phyloP scores from a whole-genome alignment of 2,329 filamentous ascomycete species.

The Ceratocystiopsis brevicomis region DNA sequence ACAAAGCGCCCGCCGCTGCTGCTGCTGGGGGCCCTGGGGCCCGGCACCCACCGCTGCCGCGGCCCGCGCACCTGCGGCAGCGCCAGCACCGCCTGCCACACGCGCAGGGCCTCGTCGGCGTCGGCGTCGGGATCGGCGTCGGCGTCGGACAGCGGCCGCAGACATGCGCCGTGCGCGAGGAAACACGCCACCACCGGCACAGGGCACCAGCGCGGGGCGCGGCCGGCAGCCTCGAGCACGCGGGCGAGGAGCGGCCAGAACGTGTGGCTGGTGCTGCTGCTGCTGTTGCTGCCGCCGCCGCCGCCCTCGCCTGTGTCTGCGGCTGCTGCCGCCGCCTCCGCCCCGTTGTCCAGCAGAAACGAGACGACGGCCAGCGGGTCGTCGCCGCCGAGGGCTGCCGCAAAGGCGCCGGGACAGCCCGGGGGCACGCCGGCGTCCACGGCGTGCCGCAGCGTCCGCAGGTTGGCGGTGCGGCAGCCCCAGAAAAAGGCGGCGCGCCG shows the following conservation, averaged over 20 bases:
- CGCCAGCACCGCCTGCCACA: constrained; percentile 1
- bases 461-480: constrained; percentile 1
- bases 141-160: not conserved
- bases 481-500: not conserved
- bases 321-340: no score
- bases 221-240: constrained; percentile 1
- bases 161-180: not conserved
- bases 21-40: no score
- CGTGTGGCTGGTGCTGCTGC: not conserved
- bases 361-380: not conserved
- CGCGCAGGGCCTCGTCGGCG: not conserved
- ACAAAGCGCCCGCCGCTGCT: not conserved
- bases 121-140: not conserved
- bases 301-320: not conserved
- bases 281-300: no score
- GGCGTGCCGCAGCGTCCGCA: constrained; percentile 1
- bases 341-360: constrained; percentile 1
- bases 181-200: constrained; percentile 2
- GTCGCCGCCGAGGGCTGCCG: not conserved
- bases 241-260: constrained; percentile 4
- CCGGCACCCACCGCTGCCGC: not conserved
- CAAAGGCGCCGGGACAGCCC: not conserved
- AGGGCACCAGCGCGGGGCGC: constrained; percentile 6
- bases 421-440: not conserved
- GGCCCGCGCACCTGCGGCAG: constrained; percentile 5